Base-by-base conservation (phyloP, 2,329 filamentous ascomycete genomes). In the Diaporthe citriasiana region DNA sequence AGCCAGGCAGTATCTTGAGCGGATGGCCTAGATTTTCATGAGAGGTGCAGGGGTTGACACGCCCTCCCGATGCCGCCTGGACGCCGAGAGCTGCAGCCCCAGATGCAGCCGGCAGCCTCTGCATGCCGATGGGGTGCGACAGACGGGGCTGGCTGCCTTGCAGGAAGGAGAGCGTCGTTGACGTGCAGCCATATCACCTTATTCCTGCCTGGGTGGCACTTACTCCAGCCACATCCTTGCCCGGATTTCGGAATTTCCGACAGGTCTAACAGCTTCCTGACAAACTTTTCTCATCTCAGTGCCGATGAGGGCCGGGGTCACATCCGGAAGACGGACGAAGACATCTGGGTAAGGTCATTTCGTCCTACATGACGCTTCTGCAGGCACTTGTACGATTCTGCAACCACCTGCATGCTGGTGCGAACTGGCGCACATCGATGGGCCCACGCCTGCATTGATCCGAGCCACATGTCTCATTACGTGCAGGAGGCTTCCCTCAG, bases 351-450 rank as follows among this genome's bases (percentile, higher is more conserved):
- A 53, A 68, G 63, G 63, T 68, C 63, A 68, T 68, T 53, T 68
- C 47, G 33, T 7, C 17, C 8, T 51, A 68, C 63, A 68, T 53
- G 63, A 53, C 63, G 63, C 63, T 68, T 68, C 63, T 53, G 63
- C 63, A 68, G 63, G 63, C 63, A 68, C 63, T 68, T 68, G 63
- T 68, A 68, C 63, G 63, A 68, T 53, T 68, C 63, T 68, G 63
- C 63, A 68, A 68, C 47, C 33, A 68, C 63, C 47, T 68, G 63
- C 63, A 27, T 53, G 47, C 33, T 68, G 63, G 63, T 68, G 63
- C 47, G 47, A 53, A 40, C 63, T 12, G 47, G 63, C 8, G 33
- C 63, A 4, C 63, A 40, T 51, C 33, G 33, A 53, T 68, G 63
- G 47, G 63, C 63, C 63, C 63, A 68, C 47, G 63, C 35, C 63